Conservation (phyloP, 139 green algal genomes). For the Mesotaenium endlicherianum region DNA sequence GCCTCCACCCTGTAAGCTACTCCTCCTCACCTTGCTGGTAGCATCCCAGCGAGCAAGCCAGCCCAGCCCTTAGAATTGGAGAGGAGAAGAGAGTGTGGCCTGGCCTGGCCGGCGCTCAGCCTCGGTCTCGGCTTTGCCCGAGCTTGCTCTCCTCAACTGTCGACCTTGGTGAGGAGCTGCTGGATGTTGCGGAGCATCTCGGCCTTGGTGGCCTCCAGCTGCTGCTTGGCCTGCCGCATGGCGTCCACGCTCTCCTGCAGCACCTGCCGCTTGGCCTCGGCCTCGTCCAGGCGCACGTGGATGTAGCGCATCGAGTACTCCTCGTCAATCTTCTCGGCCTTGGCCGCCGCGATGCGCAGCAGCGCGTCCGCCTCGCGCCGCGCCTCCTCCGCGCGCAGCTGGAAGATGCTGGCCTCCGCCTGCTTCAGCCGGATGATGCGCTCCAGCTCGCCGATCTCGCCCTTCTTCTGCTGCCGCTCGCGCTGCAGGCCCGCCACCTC, state of each 20-base stretch:
- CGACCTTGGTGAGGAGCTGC: neutral
- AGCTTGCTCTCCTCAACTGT: too few relatives aligned
- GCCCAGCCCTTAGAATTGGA: too few relatives aligned
- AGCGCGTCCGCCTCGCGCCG: constrained; percentile 8
- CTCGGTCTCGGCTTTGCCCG: too few relatives aligned
- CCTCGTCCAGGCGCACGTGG: constrained; percentile 4
- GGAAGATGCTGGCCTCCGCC: constrained; percentile 15
- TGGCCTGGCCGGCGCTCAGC: too few relatives aligned
- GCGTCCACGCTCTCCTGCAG: constrained; percentile 3
- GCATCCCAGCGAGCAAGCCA: too few relatives aligned
- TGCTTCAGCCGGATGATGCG: constrained; percentile 15
- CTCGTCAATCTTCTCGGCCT: constrained; percentile 8
- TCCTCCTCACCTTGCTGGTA: too few relatives aligned
- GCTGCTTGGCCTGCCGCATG: constrained; percentile 21
- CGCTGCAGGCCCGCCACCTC: neutral
- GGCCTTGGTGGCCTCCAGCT: neutral
- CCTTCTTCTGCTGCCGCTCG: constrained; percentile 27
- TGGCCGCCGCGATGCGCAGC: neutral
- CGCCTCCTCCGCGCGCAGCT: constrained; percentile 12
- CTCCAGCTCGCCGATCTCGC: constrained; percentile 23
- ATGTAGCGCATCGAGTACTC: constrained; percentile 3
- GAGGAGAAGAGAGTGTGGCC: too few relatives aligned
- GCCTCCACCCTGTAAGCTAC: too few relatives aligned
- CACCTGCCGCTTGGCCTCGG: constrained; percentile 19
- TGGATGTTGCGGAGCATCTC: constrained; percentile 6